Conservation (phyloP, 805 yeast species). For the Isabelozyma gotoi region DNA sequence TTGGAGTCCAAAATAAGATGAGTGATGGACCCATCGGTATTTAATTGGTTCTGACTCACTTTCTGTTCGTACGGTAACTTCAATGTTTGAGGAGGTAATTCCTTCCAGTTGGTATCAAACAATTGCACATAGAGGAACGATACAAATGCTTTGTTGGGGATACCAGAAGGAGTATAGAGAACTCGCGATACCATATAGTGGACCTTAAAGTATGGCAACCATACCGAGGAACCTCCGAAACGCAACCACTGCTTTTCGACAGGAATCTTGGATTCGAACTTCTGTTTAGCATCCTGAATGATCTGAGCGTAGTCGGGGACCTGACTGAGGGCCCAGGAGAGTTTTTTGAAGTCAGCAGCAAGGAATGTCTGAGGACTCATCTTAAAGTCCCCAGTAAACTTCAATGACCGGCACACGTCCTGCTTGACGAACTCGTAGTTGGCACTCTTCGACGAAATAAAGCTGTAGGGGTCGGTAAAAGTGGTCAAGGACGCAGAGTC, state of each 20-base stretch:
- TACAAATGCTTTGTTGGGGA: constrained; percentile 13
- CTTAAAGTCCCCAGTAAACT: constrained; percentile 9
- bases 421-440: constrained; percentile 9
- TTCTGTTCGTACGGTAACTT: constrained; percentile 17
- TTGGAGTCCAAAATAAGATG: constrained; percentile 7
- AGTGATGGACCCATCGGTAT: constrained; percentile 15
- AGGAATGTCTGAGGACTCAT: constrained; percentile 13
- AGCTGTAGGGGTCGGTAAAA: constrained; percentile 16
- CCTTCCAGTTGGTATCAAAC: constrained; percentile 19
- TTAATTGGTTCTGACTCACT: constrained; percentile 7
- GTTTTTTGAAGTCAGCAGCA: constrained; percentile 13
- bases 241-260: constrained; percentile 16
- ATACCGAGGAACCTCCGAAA: constrained; percentile 21
- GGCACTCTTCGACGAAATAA: constrained; percentile 4
- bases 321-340: constrained; percentile 9
- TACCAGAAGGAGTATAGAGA: constrained; percentile 13
- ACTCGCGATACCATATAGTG: constrained; percentile 21
- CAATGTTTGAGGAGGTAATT: constrained; percentile 13
- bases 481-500: constrained; percentile 7
- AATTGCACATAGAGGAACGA: constrained; percentile 19
- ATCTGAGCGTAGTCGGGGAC: constrained; percentile 11
- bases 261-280: constrained; percentile 19
- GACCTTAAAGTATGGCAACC: constrained; percentile 16
- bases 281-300: constrained; percentile 12
- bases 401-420: constrained; percentile 13